Base-by-base conservation (phyloP, 108 stramenopile species). In the Bacterosira constricta region DNA sequence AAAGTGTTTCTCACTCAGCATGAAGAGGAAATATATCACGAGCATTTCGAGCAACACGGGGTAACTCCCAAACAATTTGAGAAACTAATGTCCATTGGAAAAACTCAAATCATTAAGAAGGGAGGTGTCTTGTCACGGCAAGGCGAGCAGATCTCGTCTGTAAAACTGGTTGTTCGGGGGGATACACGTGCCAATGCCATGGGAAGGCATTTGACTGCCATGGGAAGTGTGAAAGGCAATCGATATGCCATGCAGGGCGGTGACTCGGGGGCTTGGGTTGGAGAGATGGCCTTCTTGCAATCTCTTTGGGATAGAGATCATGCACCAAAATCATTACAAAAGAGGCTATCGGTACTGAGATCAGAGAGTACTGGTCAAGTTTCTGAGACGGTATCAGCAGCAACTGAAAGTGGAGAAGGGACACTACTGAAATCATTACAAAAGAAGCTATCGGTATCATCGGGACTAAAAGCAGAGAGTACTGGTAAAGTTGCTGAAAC, bases 41-140 rank as follows among this genome's bases (percentile, higher is more conserved):
- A 87, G 61, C 84, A 88, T 60, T 94, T 94, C 59, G 68, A 88
- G 71, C 83, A 80, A 10, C 85, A 91, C 59, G 93, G 90, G 3
- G 79, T 91, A 6, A 94, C 93, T 11, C 93, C 90, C 30, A 90
- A 88, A 66, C 93, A 94, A 69, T 94, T 90, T 73, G 77, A 89
- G 80, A 78, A 59, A 35, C 50, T 77, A 1, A 71, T 91, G 20
- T 12, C 68, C 11, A 50, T 63, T 25, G 76, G 75, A 29, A 81
- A 84, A 23, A 65, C 63, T 21, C 47, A 55, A 3, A 20, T 80
- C 4, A 49, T 90, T 15, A 66, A 65, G 45, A 61, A 73, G 26
- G 88, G 86, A 1, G 67, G 71, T 20, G 31, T 84, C 31, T 23
- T 94, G 15, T 56, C 88, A 15, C 63, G 79, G 13, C 75, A 88